Evolutionary conservation across 805 yeast genomes (phyloP).

Genomic region (Metschnikowia matae): DNA sequence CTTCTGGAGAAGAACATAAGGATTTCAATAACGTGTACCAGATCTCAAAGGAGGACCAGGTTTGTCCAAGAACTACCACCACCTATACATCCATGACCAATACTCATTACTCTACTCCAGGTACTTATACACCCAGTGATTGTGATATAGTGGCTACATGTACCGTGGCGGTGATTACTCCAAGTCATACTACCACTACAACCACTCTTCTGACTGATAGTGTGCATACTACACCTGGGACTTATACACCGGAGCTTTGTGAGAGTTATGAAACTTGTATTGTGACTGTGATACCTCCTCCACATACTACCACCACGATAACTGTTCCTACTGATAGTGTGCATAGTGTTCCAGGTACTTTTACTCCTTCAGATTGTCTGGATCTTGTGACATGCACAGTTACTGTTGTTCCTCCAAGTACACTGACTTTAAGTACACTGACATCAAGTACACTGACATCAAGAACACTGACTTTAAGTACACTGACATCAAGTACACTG

Average conservation of each 20-base stretch:
- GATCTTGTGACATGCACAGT: neutral
- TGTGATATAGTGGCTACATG: neutral
- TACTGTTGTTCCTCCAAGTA: neutral
- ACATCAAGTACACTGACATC: too few species aligned
- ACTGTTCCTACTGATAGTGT: neutral
- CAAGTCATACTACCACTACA: neutral
- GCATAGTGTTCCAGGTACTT: neutral
- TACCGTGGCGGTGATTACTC: constrained; percentile 1
- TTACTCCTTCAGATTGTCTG: neutral
- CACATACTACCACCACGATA: constrained; percentile 2
- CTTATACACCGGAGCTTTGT: neutral
- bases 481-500: neutral
- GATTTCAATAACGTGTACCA: constrained; percentile 2
- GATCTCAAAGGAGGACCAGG: neutral
- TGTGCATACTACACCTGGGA: neutral
- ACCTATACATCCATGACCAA: constrained; percentile 4
- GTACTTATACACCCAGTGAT: constrained; percentile 8
- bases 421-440: too few species aligned
- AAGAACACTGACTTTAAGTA: too few species aligned
- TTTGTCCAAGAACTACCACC: constrained; percentile 4
- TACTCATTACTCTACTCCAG: constrained; percentile 9
- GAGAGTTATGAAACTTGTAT: neutral
- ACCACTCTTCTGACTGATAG: neutral
- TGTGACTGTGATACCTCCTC: constrained; percentile 7
- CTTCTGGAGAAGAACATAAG: neutral